A percentile compares a stretch with the other conserved stretches of the same genome.
phyloP scores from a whole-genome alignment of 2,329 filamentous ascomycete genomes.

The Fusarium sambucinum region DNA sequence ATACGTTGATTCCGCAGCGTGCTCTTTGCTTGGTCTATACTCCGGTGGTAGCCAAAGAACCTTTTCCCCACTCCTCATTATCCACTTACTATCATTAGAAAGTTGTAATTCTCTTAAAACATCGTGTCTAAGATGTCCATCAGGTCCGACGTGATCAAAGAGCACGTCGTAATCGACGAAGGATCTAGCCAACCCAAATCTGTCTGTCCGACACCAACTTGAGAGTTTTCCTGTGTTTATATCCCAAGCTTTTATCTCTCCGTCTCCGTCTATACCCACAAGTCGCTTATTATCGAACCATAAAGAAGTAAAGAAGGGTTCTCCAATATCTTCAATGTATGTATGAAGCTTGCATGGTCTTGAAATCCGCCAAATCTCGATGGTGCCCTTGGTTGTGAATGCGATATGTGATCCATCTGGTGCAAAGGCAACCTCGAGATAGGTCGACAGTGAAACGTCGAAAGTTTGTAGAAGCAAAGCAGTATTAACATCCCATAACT shows the following conservation, averaged over 20 bases:
- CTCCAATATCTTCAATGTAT: too few relatives aligned
- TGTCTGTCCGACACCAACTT: background rate
- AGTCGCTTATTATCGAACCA: background rate
- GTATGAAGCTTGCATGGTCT: background rate
- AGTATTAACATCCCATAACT: background rate
- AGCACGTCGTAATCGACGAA: background rate
- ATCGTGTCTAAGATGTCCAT: accelerated
- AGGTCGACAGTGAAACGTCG: accelerated
- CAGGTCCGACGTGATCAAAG: accelerated
- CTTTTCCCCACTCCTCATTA: background rate
- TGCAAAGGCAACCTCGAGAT: background rate
- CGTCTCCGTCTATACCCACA: accelerated
- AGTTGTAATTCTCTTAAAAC: background rate
- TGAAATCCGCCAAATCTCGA: background rate
- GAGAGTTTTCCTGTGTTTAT: background rate
- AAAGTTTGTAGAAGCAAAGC: accelerated
- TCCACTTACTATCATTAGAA: accelerated
- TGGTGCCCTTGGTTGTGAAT: accelerated
- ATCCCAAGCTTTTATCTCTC: background rate
- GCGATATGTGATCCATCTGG: background rate
- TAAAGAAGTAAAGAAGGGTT: accelerated
- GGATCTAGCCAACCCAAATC: accelerated
- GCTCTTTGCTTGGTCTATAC: background rate
- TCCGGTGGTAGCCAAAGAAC: background rate
- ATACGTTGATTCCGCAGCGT: too few relatives aligned